phyloP scores from a whole-genome alignment of 2,329 filamentous ascomycete genomes.

The Stagonosporopsis vannaccii region DNA sequence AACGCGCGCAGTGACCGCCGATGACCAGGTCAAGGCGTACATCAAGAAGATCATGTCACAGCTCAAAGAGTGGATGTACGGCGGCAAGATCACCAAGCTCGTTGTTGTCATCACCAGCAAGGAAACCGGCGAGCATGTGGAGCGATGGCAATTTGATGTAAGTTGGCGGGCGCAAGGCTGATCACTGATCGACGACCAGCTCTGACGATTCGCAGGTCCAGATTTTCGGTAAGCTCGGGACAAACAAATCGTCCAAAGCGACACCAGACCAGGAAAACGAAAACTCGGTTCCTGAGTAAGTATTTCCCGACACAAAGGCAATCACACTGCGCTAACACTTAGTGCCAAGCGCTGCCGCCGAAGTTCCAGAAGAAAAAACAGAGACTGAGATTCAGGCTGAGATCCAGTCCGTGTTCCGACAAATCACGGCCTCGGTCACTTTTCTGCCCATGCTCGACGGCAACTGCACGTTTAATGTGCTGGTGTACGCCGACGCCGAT shows the following conservation, averaged over 20 bases:
- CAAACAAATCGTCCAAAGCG: conserved; percentile 59
- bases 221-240: conserved; percentile 62
- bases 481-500: conserved; percentile 96
- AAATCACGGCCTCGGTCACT: conserved; percentile 97
- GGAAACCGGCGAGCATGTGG: conserved; percentile 94
- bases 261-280: conserved; percentile 79
- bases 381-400: conserved; percentile 94
- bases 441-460: conserved; percentile 93
- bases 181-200: conserved; percentile 40
- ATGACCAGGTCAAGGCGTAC: conserved; percentile 98
- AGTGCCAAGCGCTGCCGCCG: conserved; percentile 35
- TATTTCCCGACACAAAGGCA: conserved; percentile 3
- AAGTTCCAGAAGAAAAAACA: conserved; percentile 72
- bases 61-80: conserved; percentile 96
- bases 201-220: conserved; percentile 58
- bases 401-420: conserved; percentile 95
- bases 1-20: conserved; percentile 73
- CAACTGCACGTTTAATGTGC: conserved; percentile 97
- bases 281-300: conserved; percentile 67
- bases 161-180: conserved; percentile 21
- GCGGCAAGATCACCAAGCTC: conserved; percentile 95
- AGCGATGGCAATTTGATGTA: conserved; percentile 98
- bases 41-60: conserved; percentile 99
- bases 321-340: conserved; percentile 22
- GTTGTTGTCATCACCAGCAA: conserved; percentile 97